phyloP scores from a whole-genome alignment of 257 asterid genomes.

The Leonotis leonurus region DNA sequence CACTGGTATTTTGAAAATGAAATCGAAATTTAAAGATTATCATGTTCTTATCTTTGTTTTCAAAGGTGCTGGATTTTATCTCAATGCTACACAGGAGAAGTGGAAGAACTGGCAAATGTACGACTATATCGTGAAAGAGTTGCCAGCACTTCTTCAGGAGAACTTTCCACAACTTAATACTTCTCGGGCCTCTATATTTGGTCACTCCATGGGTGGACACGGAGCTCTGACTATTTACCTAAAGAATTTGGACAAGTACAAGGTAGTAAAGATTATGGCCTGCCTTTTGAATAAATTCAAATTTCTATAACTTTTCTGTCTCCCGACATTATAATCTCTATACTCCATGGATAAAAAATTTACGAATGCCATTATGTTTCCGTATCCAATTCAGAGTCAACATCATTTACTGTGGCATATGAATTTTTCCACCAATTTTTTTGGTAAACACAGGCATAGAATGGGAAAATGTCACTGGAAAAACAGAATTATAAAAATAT shows the following conservation, averaged over 20 bases:
- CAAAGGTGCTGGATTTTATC: constrained; percentile 95
- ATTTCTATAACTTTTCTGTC: background rate
- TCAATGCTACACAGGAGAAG: constrained; percentile 96
- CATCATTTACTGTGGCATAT: no score
- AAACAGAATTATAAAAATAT: background rate
- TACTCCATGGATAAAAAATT: background rate
- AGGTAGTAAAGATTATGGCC: constrained; percentile 35
- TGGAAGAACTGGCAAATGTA: constrained; percentile 99
- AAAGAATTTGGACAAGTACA: constrained; percentile 83
- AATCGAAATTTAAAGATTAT: background rate
- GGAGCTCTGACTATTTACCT: constrained; percentile 94
- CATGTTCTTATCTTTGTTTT: background rate
- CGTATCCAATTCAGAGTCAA: background rate
- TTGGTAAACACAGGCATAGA: no score
- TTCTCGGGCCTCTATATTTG: constrained; percentile 81
- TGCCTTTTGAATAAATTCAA: background rate
- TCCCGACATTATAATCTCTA: background rate
- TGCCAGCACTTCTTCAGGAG: constrained; percentile 66
- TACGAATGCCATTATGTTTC: background rate
- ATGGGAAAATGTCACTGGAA: background rate
- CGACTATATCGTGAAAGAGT: constrained; percentile 92
- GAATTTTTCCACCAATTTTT: no score
- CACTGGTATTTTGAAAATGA: background rate
- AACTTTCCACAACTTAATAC: constrained; percentile 82
- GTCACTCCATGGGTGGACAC: constrained; percentile 99